A percentile compares a stretch with the other conserved stretches of the same genome.
Evolutionary conservation across 768 basidiomycete genomes (phyloP).

Genomic region (Pilatotrama ljubarskyi): DNA sequence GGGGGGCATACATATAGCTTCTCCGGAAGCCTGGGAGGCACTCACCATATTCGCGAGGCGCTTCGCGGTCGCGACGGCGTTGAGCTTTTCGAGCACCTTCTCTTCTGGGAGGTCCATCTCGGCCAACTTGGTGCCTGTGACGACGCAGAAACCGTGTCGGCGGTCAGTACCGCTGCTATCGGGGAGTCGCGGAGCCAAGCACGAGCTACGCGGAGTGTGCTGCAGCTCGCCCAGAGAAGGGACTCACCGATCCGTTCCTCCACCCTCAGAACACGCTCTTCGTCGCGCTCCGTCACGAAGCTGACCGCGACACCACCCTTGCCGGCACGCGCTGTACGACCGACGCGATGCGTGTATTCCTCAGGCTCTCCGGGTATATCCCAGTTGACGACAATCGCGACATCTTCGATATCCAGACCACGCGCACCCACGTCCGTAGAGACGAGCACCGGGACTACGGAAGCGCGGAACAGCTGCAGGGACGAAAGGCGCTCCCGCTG

Average conservation of each 20-base stretch:
- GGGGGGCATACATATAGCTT: not conserved
- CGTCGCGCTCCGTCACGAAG: constrained; percentile 93
- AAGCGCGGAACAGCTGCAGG: constrained; percentile 82
- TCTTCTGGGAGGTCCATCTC: constrained; percentile 79
- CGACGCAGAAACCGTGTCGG: not conserved
- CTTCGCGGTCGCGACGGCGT: constrained; percentile 89
- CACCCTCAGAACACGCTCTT: constrained; percentile 77
- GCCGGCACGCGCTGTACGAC: constrained; percentile 89
- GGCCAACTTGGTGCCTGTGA: constrained; percentile 67
- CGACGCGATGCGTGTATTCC: constrained; percentile 96
- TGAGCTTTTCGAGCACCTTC: constrained; percentile 80
- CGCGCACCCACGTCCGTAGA: constrained; percentile 95
- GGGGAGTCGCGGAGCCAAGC: no score
- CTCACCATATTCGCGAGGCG: constrained; percentile 91
- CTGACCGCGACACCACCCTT: constrained; percentile 88
- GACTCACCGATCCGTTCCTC: constrained; percentile 84
- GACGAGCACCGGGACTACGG: constrained; percentile 85
- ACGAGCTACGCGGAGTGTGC: no score
- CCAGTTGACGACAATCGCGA: constrained; percentile 97
- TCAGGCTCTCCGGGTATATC: constrained; percentile 88
- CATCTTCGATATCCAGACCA: constrained; percentile 94
- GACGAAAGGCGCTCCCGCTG: constrained; percentile 87
- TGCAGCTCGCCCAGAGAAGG: not conserved
- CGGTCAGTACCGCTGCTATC: not conserved
- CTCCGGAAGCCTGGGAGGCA: not conserved